Percentiles rank a stretch among this genome's conserved stretches.
Evolutionary conservation across 345 rosid genomes (phyloP).

Genomic region (Hibiscus tridactylites): DNA sequence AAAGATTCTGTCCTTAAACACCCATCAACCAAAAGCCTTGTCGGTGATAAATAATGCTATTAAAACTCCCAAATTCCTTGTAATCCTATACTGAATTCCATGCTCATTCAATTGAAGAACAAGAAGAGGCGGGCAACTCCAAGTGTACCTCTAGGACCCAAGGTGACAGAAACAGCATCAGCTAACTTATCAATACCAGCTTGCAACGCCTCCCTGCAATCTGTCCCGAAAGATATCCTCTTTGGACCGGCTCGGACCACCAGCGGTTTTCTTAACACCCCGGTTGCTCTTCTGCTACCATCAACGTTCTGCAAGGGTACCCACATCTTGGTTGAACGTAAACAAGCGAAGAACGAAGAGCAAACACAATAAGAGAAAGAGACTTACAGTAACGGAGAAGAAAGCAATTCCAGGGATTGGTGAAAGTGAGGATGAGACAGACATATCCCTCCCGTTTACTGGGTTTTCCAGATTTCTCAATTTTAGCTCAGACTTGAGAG

Average conservation of each 20-base stretch:
- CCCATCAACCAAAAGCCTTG: not conserved
- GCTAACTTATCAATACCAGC: constrained; percentile 85
- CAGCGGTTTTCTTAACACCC: constrained; percentile 20
- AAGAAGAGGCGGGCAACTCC: not conserved
- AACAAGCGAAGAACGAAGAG: not conserved
- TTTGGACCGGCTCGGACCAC: constrained; percentile 51
- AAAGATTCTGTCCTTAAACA: not conserved
- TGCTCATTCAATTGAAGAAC: not conserved
- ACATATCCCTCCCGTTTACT: constrained; percentile 1
- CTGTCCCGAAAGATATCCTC: constrained; percentile 56
- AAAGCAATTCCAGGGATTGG: constrained; percentile 5
- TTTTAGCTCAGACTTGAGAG: not conserved
- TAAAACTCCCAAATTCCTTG: not conserved
- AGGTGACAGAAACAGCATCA: constrained; percentile 80
- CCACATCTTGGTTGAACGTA: not conserved
- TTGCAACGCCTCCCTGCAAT: constrained; percentile 64
- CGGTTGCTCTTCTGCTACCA: constrained; percentile 19
- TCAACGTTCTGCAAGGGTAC: constrained; percentile 27
- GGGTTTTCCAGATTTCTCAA: not conserved
- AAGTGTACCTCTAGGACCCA: constrained; percentile 62
- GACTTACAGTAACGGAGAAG: constrained; percentile 8
- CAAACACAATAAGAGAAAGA: not conserved
- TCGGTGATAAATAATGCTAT: not conserved
- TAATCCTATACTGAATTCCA: not conserved
- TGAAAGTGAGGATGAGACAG: constrained; percentile 9